Evolutionary conservation across 345 rosid species (phyloP), one percentile per base, ranked within the genome.

Genomic region (Draba incana): DNA sequence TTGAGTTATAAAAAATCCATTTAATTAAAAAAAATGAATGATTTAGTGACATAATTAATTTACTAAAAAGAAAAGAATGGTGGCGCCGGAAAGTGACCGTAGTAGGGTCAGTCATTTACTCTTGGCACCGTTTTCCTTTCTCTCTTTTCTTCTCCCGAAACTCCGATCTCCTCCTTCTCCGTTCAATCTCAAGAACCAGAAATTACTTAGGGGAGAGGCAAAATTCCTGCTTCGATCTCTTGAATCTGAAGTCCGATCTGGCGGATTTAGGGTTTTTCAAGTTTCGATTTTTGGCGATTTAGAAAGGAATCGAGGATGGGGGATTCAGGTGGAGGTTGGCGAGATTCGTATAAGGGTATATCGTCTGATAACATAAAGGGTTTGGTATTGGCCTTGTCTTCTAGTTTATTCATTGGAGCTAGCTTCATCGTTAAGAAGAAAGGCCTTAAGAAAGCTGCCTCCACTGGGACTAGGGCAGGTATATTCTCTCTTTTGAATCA

Each of bases 351-450:
- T 64, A 80, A 43, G 68, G 96, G 92, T 15, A 88, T 91, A 90
- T 85, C 97, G 13, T 74, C 87, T 10, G 97, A 88, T 81, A 91
- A 88, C 74, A 74, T 85, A 46, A 88, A 88, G 82, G 97, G 97
- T 12, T 76, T 91, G 81, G 84, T 88, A 44, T 69, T 91, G 79
- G 97, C 96, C 5, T 58, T 91, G 47, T 86, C 96, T 48, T 91
- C 96, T 2, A 91, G 97, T 75, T 62, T 84, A 20, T 91, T 91
- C 78, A 91, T 88, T 55, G 97, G 97, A 20, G 89, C 90, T 31
- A 88, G 96, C 63, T 91, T 91, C 84, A 91, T 91, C 46, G 82
- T 91, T 47, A 91, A 91, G 85, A 88, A 91, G 77, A 91, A 91
- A 73, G 97, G 97, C 1, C 80, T 91, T 78, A 88, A 88, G 79